Conservation (phyloP, 2,329 filamentous ascomycete species). For the Diaporthe velutina region DNA sequence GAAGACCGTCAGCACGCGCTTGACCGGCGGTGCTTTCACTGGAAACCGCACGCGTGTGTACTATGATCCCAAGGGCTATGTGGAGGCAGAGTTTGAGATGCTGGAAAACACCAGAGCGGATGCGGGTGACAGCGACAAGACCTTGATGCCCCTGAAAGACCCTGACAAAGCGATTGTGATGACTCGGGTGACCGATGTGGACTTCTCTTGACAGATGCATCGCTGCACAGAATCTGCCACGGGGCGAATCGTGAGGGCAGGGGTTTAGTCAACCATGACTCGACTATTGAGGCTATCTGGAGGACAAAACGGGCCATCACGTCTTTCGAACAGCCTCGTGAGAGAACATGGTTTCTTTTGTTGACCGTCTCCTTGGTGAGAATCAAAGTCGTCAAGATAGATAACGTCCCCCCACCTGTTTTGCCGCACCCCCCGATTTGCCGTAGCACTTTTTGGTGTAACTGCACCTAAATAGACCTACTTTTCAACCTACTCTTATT, state of each 20-base stretch:
- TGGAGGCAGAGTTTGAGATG: neutral
- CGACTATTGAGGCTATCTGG: neutral
- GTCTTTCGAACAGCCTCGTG: neutral
- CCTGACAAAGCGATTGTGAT: neutral
- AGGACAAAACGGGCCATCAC: neutral
- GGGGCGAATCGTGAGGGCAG: too few species aligned
- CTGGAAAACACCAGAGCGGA: neutral
- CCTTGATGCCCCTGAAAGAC: neutral
- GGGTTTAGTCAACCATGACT: neutral
- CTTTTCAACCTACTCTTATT: too few species aligned
- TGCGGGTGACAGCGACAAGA: neutral
- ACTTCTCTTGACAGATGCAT: neutral
- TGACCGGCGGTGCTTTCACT: neutral
- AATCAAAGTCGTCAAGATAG: too few species aligned
- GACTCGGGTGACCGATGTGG: constrained; percentile 8
- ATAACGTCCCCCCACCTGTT: too few species aligned
- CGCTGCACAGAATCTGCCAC: neutral
- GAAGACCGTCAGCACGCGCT: neutral
- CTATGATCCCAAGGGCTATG: neutral
- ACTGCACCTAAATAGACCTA: too few species aligned
- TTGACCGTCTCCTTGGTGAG: too few species aligned
- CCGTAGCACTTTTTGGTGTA: too few species aligned
- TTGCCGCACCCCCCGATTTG: too few species aligned
- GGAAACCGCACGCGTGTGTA: neutral
- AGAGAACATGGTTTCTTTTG: neutral